phyloP scores from a whole-genome alignment of 1,139 yeast species.

The Geotrichum siamense region DNA sequence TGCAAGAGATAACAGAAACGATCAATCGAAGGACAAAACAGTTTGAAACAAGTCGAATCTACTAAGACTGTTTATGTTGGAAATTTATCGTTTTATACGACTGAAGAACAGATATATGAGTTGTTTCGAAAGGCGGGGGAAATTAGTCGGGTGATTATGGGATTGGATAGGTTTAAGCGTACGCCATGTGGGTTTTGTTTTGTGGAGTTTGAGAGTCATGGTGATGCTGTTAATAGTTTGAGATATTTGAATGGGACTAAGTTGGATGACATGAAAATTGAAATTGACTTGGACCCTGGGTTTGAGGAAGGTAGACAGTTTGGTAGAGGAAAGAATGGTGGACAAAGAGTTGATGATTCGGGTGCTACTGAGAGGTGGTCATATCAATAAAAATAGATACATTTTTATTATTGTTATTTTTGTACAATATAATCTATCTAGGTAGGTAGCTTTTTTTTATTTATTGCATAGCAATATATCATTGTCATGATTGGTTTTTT shows the following conservation, averaged over 20 bases:
- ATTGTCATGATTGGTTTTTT: too few relatives aligned
- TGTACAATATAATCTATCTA: too few relatives aligned
- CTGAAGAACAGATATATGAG: slow-evolving; percentile 90
- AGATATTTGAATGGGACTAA: slow-evolving; percentile 74
- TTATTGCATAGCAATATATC: too few relatives aligned
- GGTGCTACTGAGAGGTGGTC: too few relatives aligned
- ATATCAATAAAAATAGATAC: too few relatives aligned
- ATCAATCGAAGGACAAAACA: slow-evolving; percentile 42
- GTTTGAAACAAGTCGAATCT: slow-evolving; percentile 53
- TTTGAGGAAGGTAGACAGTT: slow-evolving; percentile 90
- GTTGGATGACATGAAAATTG: slow-evolving; percentile 69
- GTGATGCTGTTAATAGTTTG: slow-evolving; percentile 72
- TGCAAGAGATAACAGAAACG: slow-evolving; percentile 28
- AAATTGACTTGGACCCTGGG: slow-evolving; percentile 91
- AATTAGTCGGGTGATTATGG: slow-evolving; percentile 80
- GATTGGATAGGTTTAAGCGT: slow-evolving; percentile 75
- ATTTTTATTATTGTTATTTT: too few relatives aligned
- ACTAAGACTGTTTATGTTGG: slow-evolving; percentile 84
- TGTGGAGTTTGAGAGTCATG: slow-evolving; percentile 61
- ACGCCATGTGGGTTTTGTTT: slow-evolving; percentile 97
- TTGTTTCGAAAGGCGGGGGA: slow-evolving; percentile 61
- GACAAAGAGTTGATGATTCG: slow-evolving; percentile 62
- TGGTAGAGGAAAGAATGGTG: slow-evolving; percentile 88
- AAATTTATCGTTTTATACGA: slow-evolving; percentile 74
- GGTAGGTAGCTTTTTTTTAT: too few relatives aligned